phyloP scores from a whole-genome alignment of 1,139 yeast genomes.

The Taphrina wiesneri region DNA sequence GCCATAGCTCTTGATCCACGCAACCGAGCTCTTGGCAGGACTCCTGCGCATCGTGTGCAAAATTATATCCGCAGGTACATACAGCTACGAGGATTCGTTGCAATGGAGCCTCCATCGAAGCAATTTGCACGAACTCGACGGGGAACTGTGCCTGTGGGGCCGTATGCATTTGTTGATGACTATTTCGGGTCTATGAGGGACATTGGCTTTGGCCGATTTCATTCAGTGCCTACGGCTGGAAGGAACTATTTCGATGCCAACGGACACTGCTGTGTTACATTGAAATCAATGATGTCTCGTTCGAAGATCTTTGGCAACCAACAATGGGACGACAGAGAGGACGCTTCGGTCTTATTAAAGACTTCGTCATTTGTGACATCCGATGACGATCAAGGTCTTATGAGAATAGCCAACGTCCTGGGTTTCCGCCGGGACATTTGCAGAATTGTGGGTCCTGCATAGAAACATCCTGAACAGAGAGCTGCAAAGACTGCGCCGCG shows the following conservation, averaged over 20 bases:
- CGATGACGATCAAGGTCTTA: not conserved
- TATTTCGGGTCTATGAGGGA: not conserved
- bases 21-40: not conserved
- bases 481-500: no score
- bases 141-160: not conserved
- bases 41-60: not conserved
- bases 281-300: not conserved
- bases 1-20: not conserved
- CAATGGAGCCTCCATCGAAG: slow-evolving; percentile 6
- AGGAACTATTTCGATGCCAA: not conserved
- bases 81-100: not conserved
- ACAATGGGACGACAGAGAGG: not conserved
- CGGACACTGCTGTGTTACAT: not conserved
- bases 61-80: not conserved
- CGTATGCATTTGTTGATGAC: slow-evolving; percentile 7
- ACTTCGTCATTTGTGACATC: not conserved
- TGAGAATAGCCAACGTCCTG: not conserved
- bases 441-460: not conserved
- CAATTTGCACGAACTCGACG: not conserved
- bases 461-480: not conserved
- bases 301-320: slow-evolving; percentile 6
- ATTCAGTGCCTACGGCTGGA: not conserved
- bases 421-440: not conserved
- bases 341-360: not conserved
- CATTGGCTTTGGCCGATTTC: slow-evolving; percentile 1